Base-by-base conservation (phyloP, 2,329 filamentous ascomycete species). In the Aspergillus ustus region DNA sequence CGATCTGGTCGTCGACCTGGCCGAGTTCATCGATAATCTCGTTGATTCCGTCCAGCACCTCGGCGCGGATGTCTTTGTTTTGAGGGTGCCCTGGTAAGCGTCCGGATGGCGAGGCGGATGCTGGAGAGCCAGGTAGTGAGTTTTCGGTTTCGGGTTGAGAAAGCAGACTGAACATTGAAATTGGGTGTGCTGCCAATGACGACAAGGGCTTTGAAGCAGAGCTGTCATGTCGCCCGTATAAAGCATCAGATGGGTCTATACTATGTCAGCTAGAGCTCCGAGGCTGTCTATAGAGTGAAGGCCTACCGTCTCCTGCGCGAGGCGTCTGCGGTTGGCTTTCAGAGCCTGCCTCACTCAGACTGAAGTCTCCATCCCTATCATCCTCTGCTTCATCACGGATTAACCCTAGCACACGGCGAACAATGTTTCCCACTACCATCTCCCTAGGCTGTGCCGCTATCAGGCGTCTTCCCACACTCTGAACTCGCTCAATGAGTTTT, bases 1-100 rank as follows among this genome's bases (percentile, higher is more conserved):
- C 91, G 69, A 99, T 96, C 77, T 97, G 93, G 72, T 96, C 92
- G 73, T 97, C 95, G 7, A 93, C 93, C 73, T 94, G 91, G 67
- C 91, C 90, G 60, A 99, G 89, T 79, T 99, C 95, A 73, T 99
- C 95, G 76, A 96, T 91, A 63, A 99, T 93, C 76, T 99, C 95
- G 70, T 92, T 89, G 70, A 99, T 97, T 46, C 93, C 95, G 70
- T 95, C 91, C 67, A 97, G 89, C 28, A 98, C 90, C 77, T 98
- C 95, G 15, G 92, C 92, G 63, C 93, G 91, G 61, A 98, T 83
- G 65, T 96, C 90, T 63, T 91, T 85, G 57, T 59, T 70, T 29
- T 66, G 70, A 8, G 66, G 63, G 29, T 75, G 70, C 7, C 71
- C 70, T 19, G 71, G 68, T 3, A 72, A 46, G 52, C 70, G 69